Evolutionary conservation across 352 stramenopile species (phyloP).

Genomic region (Globisporangium nodosum): DNA sequence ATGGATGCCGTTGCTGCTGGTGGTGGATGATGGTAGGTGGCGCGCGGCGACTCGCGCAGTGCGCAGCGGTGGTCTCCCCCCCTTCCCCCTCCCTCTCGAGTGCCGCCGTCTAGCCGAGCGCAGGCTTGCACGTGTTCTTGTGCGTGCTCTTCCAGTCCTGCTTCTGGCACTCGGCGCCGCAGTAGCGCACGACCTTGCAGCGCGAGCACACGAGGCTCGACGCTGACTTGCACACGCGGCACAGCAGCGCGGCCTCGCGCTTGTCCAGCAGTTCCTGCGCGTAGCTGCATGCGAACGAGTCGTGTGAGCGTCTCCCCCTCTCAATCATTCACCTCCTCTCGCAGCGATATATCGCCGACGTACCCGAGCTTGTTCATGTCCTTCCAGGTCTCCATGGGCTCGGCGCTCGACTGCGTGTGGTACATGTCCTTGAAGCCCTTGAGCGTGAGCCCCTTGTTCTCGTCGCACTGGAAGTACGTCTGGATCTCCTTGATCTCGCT

Average conservation of each 20-base stretch:
- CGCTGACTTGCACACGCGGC: slow-evolving; percentile 74
- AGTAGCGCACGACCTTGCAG: slow-evolving; percentile 87
- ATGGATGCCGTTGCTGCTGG: background rate
- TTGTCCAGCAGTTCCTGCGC: slow-evolving; percentile 71
- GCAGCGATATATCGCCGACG: slow-evolving; percentile 7
- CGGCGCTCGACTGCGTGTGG: slow-evolving; percentile 86
- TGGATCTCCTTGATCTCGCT: slow-evolving; percentile 90
- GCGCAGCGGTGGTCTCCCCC: no score
- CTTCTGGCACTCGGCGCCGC: slow-evolving; percentile 82
- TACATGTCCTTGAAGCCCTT: slow-evolving; percentile 91
- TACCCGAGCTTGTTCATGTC: slow-evolving; percentile 88
- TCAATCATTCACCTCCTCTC: background rate
- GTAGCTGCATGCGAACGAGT: slow-evolving; percentile 26
- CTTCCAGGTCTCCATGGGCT: slow-evolving; percentile 86
- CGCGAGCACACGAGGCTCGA: slow-evolving; percentile 80
- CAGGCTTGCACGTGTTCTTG: slow-evolving; percentile 83
- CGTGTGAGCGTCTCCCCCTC: background rate
- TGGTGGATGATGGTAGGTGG: background rate
- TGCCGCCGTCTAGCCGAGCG: slow-evolving; percentile 13
- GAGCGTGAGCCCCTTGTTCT: slow-evolving; percentile 87
- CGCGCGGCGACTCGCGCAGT: background rate
- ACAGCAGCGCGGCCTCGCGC: slow-evolving; percentile 61
- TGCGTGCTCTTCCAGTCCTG: slow-evolving; percentile 84
- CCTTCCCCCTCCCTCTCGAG: background rate
- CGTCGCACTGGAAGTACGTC: slow-evolving; percentile 89